Conservation (phyloP, 495 filamentous ascomycete genomes). For the Darksidea phi region DNA sequence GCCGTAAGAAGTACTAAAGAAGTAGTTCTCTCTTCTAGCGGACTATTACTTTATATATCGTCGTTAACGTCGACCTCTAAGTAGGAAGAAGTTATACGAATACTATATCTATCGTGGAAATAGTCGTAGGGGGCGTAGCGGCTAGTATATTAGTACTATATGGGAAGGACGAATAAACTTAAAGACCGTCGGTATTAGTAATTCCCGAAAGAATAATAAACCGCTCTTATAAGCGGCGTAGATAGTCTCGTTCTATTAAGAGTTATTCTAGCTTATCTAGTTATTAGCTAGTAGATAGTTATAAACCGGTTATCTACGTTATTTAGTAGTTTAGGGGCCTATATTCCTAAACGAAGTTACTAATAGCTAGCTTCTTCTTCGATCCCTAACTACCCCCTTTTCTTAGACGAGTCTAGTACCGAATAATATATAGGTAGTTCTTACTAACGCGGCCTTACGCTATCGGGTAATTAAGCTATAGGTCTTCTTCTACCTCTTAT, state of each 20-base stretch:
- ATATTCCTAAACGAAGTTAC: constrained; percentile 13
- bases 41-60: constrained; percentile 11
- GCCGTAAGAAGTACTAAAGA: constrained; percentile 11
- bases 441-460: too few species aligned
- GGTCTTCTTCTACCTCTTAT: too few species aligned
- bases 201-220: constrained; percentile 1
- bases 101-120: constrained; percentile 12
- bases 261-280: constrained; percentile 3
- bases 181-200: constrained; percentile 4
- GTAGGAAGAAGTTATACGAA: constrained; percentile 3
- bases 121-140: constrained; percentile 1
- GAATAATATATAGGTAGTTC: too few species aligned
- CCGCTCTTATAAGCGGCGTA: constrained; percentile 7
- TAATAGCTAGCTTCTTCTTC: constrained; percentile 13
- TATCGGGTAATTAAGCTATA: too few species aligned
- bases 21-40: constrained; percentile 6
- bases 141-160: constrained; percentile 1
- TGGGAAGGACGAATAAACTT: constrained; percentile 7
- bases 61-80: constrained; percentile 1
- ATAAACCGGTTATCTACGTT: not conserved
- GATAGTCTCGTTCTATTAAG: constrained; percentile 10
- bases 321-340: constrained; percentile 8
- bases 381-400: constrained; percentile 9
- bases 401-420: too few species aligned
- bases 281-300: constrained; percentile 9